Base-by-base conservation (phyloP, 768 basidiomycete species). In the Hydnomerulius pinastri region DNA sequence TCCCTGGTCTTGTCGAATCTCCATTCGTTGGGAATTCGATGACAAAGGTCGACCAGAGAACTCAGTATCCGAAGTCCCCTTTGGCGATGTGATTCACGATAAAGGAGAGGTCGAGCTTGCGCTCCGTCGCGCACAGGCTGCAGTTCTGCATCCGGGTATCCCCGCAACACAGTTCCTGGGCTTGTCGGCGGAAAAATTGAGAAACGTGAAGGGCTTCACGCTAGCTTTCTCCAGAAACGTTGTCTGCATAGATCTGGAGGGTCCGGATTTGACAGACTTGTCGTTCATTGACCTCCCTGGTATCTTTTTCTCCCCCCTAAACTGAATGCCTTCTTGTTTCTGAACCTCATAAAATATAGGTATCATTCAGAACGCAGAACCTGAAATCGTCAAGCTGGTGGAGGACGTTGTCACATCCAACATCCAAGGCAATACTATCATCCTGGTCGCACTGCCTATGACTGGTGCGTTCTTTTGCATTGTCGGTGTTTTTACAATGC, bases 91-190 rank as follows among this genome's bases (percentile, higher is more conserved):
- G 2, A 62, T 84, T 27, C 66, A 65, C 4, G 58, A 81, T 39
- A 77, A 72, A 38, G 27, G 35, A 1, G 55, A 67, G 0, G 77
- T 87, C 6, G 85, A 85, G 48, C 55, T 76, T 3, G 73, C 72
- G 66, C 70, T 86, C 11, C 75, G 82, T 23, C 72, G 84, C 3
- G 84, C 85, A 0, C 85, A 86, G 57, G 73, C 76, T 0, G 83
- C 83, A 0, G 71, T 84, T 20, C 68, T 86, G 8, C 74, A 75
- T 46, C 79, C 79, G 0, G 63, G 69, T 10, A 46, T 73, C 11
- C 45, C 68, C 6, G 48, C 66, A 36, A 50, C 45, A 15, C 5
- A 40, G 15, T 72, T 69, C 46, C 18, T 56, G 32, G n/a, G n/a
- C 50, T 61, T 23, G 33, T 55, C 17, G 24, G 17, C n/a, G 27